A percentile compares a stretch with the other conserved stretches of the same genome.
Evolutionary conservation across 176 grass and related monocot species (phyloP).

Genomic region (Lolium rigidum): DNA sequence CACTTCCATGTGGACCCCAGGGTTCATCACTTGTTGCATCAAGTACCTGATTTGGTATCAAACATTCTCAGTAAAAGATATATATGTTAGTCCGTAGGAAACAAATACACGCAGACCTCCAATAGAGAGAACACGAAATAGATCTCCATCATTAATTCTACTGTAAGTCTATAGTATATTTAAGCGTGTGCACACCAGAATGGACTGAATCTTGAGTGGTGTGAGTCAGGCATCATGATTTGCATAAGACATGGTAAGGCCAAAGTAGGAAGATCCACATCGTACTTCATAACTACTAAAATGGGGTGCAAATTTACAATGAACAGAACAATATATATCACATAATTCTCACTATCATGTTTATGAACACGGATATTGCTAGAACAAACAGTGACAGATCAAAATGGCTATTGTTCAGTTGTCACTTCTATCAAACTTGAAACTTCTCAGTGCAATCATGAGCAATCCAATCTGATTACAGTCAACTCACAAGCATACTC

Average conservation of each 20-base stretch:
- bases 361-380: not conserved
- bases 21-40: constrained; percentile 96
- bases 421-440: not conserved
- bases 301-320: not conserved
- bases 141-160: not conserved
- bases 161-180: not conserved
- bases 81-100: constrained; percentile 10
- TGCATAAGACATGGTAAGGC: not conserved
- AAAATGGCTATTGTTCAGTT: not conserved
- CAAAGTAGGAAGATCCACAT: not conserved
- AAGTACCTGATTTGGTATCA: constrained; percentile 64
- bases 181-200: not conserved
- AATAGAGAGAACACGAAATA: constrained; percentile 4
- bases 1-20: constrained; percentile 91
- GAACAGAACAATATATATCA: constrained; percentile 13
- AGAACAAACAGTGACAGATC: not conserved
- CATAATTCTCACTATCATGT: not conserved
- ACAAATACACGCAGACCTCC: not conserved
- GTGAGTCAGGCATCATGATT: not conserved
- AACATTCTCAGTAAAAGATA: not conserved
- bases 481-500: constrained; percentile 1
- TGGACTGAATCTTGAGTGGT: not conserved
- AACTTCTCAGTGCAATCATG: not conserved
- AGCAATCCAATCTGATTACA: not conserved
- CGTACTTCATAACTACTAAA: not conserved